Evolutionary conservation across 208 protist species (phyloP), one percentile per base, ranked within the genome.

Genomic region (Angomonas desouzai): DNA sequence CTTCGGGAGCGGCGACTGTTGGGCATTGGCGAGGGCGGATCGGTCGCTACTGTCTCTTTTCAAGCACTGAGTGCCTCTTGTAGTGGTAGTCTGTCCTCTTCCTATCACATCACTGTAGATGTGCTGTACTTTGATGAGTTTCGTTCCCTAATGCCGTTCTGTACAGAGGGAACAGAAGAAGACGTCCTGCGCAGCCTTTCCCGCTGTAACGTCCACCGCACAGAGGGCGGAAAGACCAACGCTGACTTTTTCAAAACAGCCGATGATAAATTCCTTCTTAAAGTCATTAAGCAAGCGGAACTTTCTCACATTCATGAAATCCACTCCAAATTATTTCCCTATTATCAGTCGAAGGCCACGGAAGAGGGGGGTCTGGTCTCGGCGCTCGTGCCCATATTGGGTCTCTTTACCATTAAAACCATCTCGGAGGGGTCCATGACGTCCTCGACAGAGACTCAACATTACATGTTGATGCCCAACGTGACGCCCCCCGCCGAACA

Each of bases 381-480:
- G 7, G 36, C 56, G 10, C 36, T 62, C 33, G 56, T 49, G n/a
- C 56, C 56, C 9, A 36, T 76, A 2, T 48, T 81, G 6, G 70
- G 70, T 1, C 57, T 81, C 28, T 76, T 70, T 29, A 62, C 68
- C 18, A 57, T 74, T 16, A 70, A 71, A 38, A 64, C 72, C 25
- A 48, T 62, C 28, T 34, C 64, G 25, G 45, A 61, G 48, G 56
- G 51, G 45, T 51, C 43, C 32, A 51, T 61, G n/a, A 20, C 48
- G 1, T 27, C 61, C 2, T 6, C 49, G 16, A 22, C 20, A 30
- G 85, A 83, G 45, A 61, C 60, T 34, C 74, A 79, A 16, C 80
- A 85, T 66, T 94, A 76, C 68, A 74, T 84, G 62, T 64, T 91
- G 18, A 82, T 82, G 58, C 82, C 91, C 61, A 88, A 91, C 57